Evolutionary conservation across 1,284 basidiomycete species (phyloP).

Genomic region (Pseudomicrostroma phylloplanum): DNA sequence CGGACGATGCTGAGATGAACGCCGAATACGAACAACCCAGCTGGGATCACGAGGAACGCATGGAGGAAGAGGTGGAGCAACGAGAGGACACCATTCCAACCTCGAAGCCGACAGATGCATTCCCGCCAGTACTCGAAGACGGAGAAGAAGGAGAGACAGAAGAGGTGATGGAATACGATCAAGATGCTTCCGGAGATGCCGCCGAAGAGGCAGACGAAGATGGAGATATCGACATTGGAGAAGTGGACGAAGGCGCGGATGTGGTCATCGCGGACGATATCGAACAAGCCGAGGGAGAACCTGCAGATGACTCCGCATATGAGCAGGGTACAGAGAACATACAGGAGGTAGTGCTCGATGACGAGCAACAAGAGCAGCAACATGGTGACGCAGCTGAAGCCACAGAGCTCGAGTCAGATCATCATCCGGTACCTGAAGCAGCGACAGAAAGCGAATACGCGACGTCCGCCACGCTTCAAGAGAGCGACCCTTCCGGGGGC

Average conservation of each 20-base stretch:
- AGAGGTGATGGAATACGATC: constrained; percentile 1
- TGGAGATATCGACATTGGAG: background rate
- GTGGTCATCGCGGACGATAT: too few species aligned
- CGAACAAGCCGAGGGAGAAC: too few species aligned
- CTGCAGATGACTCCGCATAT: too few species aligned
- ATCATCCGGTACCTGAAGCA: too few species aligned
- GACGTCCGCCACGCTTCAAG: too few species aligned
- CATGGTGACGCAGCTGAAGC: too few species aligned
- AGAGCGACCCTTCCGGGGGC: too few species aligned
- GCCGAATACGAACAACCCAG: background rate
- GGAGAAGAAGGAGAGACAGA: background rate
- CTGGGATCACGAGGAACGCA: background rate
- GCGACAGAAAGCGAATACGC: too few species aligned
- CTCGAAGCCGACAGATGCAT: background rate
- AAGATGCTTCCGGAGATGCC: background rate
- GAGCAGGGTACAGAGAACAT: background rate
- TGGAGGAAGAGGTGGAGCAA: background rate
- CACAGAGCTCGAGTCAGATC: too few species aligned
- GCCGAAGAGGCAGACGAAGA: background rate
- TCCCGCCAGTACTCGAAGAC: background rate
- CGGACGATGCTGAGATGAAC: background rate
- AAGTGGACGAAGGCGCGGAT: background rate
- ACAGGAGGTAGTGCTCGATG: constrained; percentile 10
- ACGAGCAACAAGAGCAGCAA: constrained; percentile 8
- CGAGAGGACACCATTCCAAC: background rate